Base-by-base conservation (phyloP, 202 grass and related monocot genomes). In the Digitaria exilis region DNA sequence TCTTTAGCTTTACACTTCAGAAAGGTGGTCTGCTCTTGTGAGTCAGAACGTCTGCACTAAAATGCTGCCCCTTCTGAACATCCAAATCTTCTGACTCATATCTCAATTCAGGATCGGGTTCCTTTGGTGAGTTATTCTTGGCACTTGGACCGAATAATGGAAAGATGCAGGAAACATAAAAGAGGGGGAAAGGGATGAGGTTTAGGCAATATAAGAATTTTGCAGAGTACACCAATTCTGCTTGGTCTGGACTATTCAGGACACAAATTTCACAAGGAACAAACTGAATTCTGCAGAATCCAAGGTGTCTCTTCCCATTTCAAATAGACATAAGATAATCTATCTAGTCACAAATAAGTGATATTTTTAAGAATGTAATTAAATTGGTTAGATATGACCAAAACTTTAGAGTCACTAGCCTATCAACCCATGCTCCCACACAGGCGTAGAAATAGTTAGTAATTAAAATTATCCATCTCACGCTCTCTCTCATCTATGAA, bases 71-170 rank as follows among this genome's bases (percentile, higher is more conserved):
- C 56, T 13, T 28, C 24, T 14, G 56, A 59, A 59, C 22, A 59
- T 59, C 56, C 1, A 59, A 59, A 28, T 59, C 10, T 59, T 59
- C 56, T 59, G 24, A 6, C 24, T 24, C 55, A 12, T 9, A 24
- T 11, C 52, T 56, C 52, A 83, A 32, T 83, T 60, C 66, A 78
- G 78, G 10, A 73, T 55, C 39, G 2, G 32, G 45, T 82, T 83
- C 43, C 37, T 42, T 9, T 19, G 0, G 48, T 22, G 8, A 52
- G 65, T 71, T 45, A 71, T 71, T 45, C 11, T 78, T 59, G 13
- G 39, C 2, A 22, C 24, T 28, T 19, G 43, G 25, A 71, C 43
- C 18, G 67, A 30, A 71, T 49, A 71, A 18, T 48, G 14, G 14
- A 48, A n/a, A 48, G 24, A 9, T 48, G 2, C 12, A 45, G 14